Evolutionary conservation across 768 basidiomycete species (phyloP), one percentile per base, ranked within the genome.

Genomic region (Auriscalpium orientale): DNA sequence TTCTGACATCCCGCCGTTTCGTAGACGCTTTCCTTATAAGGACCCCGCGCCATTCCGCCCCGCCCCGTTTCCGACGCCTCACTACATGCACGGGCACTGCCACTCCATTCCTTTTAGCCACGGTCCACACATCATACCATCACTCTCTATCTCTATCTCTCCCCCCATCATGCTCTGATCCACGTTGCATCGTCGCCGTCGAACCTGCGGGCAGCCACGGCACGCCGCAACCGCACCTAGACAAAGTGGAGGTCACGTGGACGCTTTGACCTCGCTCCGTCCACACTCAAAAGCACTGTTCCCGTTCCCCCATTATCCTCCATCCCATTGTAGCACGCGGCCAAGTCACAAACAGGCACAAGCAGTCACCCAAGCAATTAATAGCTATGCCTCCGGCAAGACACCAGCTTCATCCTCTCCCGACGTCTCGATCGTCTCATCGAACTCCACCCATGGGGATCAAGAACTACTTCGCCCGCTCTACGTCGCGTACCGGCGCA

Each of bases 211-310:
- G 22, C 22, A 28, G 22, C 22, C 22, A 13, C 13, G 40, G 13
- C 40, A 43, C 40, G 40, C 40, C 40, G 40, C 40, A 43, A 18
- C 40, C 40, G 12, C 40, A 43, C 13, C 40, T 43, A 4, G 40
- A 43, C 40, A 43, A 43, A 43, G n/a, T 28, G 40, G 13, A 18
- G 40, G 40, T 43, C 40, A 43, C 40, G 40, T 43, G 40, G 13
- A 8, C 44, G 40, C 49, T 45, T 2, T 44, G 56, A 22, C 56
- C 56, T 21, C 57, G 54, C 16, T 58, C 58, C 52, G 48, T 54
- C 57, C 58, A 53, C n/a, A 51, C 51, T 34, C 59, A 58, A 20
- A 55, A 59, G 28, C 57, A 50, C 28, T 58, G 59, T n/a, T 54
- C 57, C 49, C 52, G 56, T 46, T 54, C 50, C 44, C 2, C 58